Evolutionary conservation across 2,329 filamentous ascomycete species (phyloP), one percentile per base, ranked within the genome.

Genomic region (Shiraia sp.): DNA sequence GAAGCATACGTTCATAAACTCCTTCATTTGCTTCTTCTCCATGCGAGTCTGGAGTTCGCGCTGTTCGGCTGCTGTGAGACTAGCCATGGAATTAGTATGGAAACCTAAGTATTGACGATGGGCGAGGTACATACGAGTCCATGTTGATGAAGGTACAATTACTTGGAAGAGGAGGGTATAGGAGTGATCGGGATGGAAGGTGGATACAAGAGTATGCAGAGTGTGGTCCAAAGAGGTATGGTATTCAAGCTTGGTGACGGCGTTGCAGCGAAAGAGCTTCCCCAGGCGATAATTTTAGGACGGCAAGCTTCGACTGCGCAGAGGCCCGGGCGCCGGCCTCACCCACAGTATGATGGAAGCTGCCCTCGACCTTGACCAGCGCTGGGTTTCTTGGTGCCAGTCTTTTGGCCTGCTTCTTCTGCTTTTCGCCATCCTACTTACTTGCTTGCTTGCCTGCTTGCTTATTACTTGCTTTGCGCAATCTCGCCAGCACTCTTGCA

Each of bases 21-120:
- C 92, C 78, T 96, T 96, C 80, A 99, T 89, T 76, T 99, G 93
- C 76, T 93, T 95, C 76, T 88, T 88, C 79, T 97, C 90, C 83
- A 99, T 91, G 74, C 93, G 90, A 75, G 83, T 76, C 75, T 95
- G 87, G 69, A 99, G 87, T 80, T 93, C 89, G 76, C 89, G 88
- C 79, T 95, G 88, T 79, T 97, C 92, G 63, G 83, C 72, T 63
- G 79, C 70, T 59, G 82, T 88, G 69, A 95, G 86, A 60, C 84
- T 87, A 62, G 35, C 35, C 4, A 32, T 7, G 32, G 22, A 33
- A 42, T 63, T 49, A 60, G 54, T 39, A 40, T 30, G 16, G 3
- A 6, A 16, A 3, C 28, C 37, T 13, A 24, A 35, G 35, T 14
- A 28, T 16, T 30, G 41, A 25, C n/a, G 6, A n/a, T n/a, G n/a